Percentiles rank a stretch among this genome's conserved stretches.
Conservation (phyloP, 257 asterid species). For the Perilla frutescens region DNA sequence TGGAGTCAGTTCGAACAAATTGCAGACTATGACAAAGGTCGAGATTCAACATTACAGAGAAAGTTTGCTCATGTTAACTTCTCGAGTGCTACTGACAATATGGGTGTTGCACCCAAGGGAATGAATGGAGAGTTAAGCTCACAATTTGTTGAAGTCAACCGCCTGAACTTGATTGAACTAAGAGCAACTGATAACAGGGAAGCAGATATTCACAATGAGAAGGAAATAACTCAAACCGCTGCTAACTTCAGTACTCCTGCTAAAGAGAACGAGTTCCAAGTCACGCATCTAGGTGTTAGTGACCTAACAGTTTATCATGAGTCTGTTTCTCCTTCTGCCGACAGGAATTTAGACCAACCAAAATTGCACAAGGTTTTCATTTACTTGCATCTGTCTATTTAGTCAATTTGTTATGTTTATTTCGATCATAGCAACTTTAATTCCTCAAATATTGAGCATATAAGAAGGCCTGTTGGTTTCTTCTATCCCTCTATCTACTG, state of each 20-base stretch:
- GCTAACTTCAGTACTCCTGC: slow-evolving; percentile 45
- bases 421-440: slow-evolving; percentile 11
- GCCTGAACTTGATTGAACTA: slow-evolving; percentile 37
- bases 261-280: slow-evolving; percentile 40
- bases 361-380: slow-evolving; percentile 29
- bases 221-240: slow-evolving; percentile 39
- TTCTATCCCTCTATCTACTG: neutral
- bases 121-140: slow-evolving; percentile 41
- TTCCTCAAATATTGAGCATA: slow-evolving; percentile 23
- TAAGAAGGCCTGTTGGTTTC: slow-evolving; percentile 24
- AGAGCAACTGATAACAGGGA: slow-evolving; percentile 39
- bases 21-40: slow-evolving; percentile 37
- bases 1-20: slow-evolving; percentile 41
- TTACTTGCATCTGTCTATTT: slow-evolving; percentile 17
- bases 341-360: slow-evolving; percentile 40
- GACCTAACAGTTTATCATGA: slow-evolving; percentile 37
- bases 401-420: slow-evolving; percentile 17
- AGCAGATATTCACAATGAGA: slow-evolving; percentile 33
- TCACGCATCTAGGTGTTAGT: slow-evolving; percentile 43
- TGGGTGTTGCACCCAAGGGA: slow-evolving; percentile 34
- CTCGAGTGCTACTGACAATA: slow-evolving; percentile 36
- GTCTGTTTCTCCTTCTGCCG: slow-evolving; percentile 41
- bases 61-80: slow-evolving; percentile 38
- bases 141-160: slow-evolving; percentile 40
- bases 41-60: slow-evolving; percentile 41